Evolutionary conservation across 345 rosid genomes (phyloP), one percentile per base, ranked within the genome.

Genomic region (Brassica carinata): DNA sequence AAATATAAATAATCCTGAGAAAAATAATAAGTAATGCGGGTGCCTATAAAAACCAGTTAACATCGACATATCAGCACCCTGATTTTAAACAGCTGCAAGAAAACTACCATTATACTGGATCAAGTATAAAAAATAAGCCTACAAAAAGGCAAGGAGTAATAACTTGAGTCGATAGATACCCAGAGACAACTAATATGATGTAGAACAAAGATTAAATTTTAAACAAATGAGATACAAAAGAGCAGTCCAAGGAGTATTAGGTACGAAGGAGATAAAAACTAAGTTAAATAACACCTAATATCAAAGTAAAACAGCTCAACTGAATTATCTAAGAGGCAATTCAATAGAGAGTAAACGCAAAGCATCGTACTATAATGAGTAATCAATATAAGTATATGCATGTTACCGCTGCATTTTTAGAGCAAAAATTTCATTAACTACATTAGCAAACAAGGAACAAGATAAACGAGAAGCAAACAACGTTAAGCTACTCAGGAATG

Each of bases 61-160:
- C 79, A 70, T 23, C 45, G 19, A 71, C 36, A 58, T 76, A 65
- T 71, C 29, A 31, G 73, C 77, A 71, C 19, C 19, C 69, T 70
- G 36, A 34, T 64, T 75, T 13, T 61, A 33, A 15, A 67, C 5
- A 59, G 63, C 69, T 58, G 64, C n/a, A 67, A 31, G 19, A 23
- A 67, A 73, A 68, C 65, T 23, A 74, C 31, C 36, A 69, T 57
- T 8, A 75, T 31, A 27, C 8, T 36, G 63, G 5, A 55, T 11
- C 6, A 15, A 31, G 62, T 10, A 36, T 34, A 7, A 14, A 61
- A 27, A 23, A 30, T 6, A 73, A 59, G 29, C 48, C 23, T 19
- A 38, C 62, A 61, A 38, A 27, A 17, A 18, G 13, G 27, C 48
- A 74, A 74, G 53, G 59, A 62, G 8, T 33, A 73, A 23, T 68